Evolutionary conservation across 306 rosid species (phyloP).

Genomic region (Vicia sativa): DNA sequence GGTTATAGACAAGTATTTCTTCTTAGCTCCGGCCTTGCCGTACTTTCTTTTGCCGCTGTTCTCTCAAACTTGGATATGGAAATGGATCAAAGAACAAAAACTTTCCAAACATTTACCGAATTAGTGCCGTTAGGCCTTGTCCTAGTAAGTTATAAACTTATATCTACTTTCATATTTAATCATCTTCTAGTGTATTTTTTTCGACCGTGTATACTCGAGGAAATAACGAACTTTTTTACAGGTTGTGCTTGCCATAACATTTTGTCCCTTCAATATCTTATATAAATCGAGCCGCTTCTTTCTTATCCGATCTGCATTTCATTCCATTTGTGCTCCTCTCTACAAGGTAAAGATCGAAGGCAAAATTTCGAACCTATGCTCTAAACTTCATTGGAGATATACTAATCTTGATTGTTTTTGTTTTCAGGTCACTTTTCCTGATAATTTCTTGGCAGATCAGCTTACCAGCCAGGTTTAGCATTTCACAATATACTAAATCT

Average conservation of each 20-base stretch:
- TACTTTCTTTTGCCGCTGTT: constrained; percentile 35
- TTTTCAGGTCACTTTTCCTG: constrained; percentile 60
- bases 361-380: not conserved
- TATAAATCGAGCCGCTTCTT: constrained; percentile 71
- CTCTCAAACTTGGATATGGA: constrained; percentile 48
- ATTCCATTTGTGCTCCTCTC: constrained; percentile 68
- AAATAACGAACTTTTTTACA: constrained; percentile 38
- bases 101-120: constrained; percentile 46
- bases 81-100: constrained; percentile 41
- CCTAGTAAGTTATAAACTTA: constrained; percentile 45
- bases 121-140: constrained; percentile 64
- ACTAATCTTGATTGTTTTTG: constrained; percentile 5
- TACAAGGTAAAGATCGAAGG: constrained; percentile 59
- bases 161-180: not conserved
- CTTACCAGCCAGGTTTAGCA: constrained; percentile 75
- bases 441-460: constrained; percentile 82
- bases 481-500: constrained; percentile 14
- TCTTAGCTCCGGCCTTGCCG: constrained; percentile 43
- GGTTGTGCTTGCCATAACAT: constrained; percentile 55
- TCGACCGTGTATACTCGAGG: not conserved
- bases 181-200: not conserved
- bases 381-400: not conserved
- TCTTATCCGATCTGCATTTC: constrained; percentile 50
- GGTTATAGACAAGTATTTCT: constrained; percentile 61
- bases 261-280: constrained; percentile 69